A percentile compares a stretch with the other conserved stretches of the same genome.
Evolutionary conservation across 176 grass and related monocot genomes (phyloP).

Genomic region (Chloris gayana): DNA sequence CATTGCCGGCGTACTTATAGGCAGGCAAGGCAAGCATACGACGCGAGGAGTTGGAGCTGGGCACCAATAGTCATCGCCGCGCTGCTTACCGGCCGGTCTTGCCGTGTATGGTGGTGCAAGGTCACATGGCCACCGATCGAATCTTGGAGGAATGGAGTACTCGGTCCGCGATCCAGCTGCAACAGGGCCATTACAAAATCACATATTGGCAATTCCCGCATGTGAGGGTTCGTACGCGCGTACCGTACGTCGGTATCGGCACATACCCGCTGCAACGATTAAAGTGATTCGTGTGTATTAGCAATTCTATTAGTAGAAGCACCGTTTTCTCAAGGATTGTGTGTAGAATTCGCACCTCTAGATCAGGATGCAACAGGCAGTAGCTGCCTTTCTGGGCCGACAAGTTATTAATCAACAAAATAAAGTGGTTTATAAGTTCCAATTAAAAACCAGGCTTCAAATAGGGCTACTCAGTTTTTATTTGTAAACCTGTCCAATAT

Average conservation of each 20-base stretch:
- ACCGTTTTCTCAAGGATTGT: too few relatives aligned
- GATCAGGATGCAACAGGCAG: too few relatives aligned
- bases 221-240: not conserved
- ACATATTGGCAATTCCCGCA: not conserved
- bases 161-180: conserved; percentile 36
- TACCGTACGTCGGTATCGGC: conserved; percentile 18
- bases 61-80: conserved; percentile 23
- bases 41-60: not conserved
- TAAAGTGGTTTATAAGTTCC: too few relatives aligned
- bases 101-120: conserved; percentile 2
- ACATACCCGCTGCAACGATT: not conserved
- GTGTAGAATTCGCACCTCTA: too few relatives aligned
- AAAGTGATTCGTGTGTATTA: too few relatives aligned
- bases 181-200: conserved; percentile 8
- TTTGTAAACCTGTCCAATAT: too few relatives aligned
- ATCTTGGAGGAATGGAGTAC: conserved; percentile 43
- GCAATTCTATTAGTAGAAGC: too few relatives aligned
- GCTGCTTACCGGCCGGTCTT: conserved; percentile 36
- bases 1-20: conserved; percentile 46
- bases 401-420: too few relatives aligned
- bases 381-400: too few relatives aligned
- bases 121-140: conserved; percentile 48
- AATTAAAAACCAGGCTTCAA: too few relatives aligned
- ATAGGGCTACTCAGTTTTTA: too few relatives aligned
- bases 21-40: not conserved